phyloP scores from a whole-genome alignment of 139 green algal genomes.

The Limnomonas spitsbergensis region DNA sequence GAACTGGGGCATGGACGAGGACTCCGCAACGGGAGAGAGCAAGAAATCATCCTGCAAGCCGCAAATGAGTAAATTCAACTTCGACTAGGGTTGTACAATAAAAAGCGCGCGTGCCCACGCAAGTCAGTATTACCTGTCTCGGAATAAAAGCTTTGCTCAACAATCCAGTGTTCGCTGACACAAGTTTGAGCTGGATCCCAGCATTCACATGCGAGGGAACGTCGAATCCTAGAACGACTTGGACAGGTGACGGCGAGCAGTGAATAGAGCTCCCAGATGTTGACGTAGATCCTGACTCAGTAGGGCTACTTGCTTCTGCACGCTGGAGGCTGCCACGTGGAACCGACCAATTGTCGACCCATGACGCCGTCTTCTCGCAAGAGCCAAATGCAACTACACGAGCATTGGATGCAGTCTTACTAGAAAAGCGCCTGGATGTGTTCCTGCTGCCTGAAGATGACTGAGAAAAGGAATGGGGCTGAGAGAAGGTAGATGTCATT shows the following conservation, averaged over 20 bases:
- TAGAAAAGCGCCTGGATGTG: neutral
- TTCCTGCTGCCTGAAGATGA: neutral
- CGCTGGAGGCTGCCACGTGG: neutral
- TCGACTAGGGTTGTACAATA: too few species aligned
- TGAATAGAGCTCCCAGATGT: neutral
- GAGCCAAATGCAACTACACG: neutral
- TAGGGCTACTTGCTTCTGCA: neutral
- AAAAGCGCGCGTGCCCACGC: too few species aligned
- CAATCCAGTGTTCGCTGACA: neutral
- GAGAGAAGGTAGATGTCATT: neutral
- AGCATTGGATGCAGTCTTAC: neutral
- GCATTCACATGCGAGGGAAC: neutral
- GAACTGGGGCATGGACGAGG: neutral
- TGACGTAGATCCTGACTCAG: neutral
- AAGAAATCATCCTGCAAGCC: neutral
- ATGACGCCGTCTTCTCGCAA: neutral
- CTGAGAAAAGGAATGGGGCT: neutral
- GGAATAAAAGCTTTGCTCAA: neutral
- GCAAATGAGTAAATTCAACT: too few species aligned
- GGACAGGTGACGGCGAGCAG: neutral
- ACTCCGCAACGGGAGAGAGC: neutral
- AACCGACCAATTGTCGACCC: neutral
- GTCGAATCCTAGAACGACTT: neutral
- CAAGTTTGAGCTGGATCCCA: neutral
- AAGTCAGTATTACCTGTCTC: too few species aligned